Evolutionary conservation across 805 yeast species (phyloP), one percentile per base, ranked within the genome.

Genomic region (Maudiozyma pseudohumilis): DNA sequence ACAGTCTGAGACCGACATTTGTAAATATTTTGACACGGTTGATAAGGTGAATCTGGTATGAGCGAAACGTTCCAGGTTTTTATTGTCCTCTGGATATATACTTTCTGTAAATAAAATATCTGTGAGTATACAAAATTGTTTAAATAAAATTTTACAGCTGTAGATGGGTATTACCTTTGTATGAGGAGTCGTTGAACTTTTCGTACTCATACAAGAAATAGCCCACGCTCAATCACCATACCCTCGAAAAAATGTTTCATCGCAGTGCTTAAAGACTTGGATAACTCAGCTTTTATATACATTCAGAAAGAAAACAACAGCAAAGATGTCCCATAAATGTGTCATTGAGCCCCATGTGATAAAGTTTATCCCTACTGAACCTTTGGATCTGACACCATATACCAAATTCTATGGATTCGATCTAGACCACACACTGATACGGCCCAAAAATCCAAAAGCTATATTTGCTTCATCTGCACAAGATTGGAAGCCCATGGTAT

Each of bases 401-500:
- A 28, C 36, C 2, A 36, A 43, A 29, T 49, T 81, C 1, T 85
- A 85, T 2, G 81, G 82, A 0, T 89, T 88, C 58, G 97, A 89
- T 56, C 64, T 89, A 35, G 98, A 89, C 62, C 80, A 75, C 7
- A 89, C 97, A 0, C 47, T 89, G 6, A 73, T 85, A 0, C 53
- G 55, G 12, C 77, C 95, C 0, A 78, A 74, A 51, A 39, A 38
- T 10, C 46, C 52, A 1, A 49, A 50, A 21, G 69, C 83, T 0
- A 69, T 64, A 33, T 85, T 78, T 52, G 68, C 86, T 0, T 59
- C 68, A 18, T 62, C 72, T 6, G 70, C 81, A 1, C 43, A 56
- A 3, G 97, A 89, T 56, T 89, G 97, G 97, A 63, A 65, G 49
- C 78, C 76, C 69, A 68, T 78, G 60, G 66, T 63, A 41, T 55